These are phyloP conservation scores for Pholiota conissans DNA, from an alignment of 768 basidiomycete genomes.

Conservation along the genomic window DNA sequence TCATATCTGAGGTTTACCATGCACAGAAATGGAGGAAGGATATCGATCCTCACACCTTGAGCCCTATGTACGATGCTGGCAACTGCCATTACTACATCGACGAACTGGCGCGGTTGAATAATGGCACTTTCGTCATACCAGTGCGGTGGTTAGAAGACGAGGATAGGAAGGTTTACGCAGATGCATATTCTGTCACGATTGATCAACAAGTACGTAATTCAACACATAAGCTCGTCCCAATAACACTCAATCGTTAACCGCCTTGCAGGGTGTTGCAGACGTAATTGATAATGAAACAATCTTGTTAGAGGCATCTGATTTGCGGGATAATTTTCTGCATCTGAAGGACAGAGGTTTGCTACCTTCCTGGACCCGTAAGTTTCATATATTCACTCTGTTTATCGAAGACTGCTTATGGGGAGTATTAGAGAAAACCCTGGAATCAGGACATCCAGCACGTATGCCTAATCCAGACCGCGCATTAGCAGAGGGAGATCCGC, in stretches of 20 bases:
- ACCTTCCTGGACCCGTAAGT: conserved; percentile 21
- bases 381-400: background rate
- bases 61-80: conserved; percentile 18
- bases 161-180: conserved; percentile 14
- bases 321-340: conserved; percentile 21
- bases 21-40: conserved; percentile 15
- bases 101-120: conserved; percentile 15
- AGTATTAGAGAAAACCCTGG: conserved; percentile 25
- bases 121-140: conserved; percentile 19
- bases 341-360: conserved; percentile 15
- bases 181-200: conserved; percentile 18
- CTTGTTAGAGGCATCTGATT: conserved; percentile 11
- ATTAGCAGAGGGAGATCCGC: conserved; percentile 28
- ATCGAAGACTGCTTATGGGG: conserved; percentile 1
- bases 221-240: background rate
- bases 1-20: conserved; percentile 22
- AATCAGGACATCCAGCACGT: conserved; percentile 1
- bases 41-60: conserved; percentile 8
- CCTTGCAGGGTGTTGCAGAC: conserved; percentile 8
- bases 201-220: conserved; percentile 10
- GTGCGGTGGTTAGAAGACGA: conserved; percentile 24
- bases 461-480: conserved; percentile 35
- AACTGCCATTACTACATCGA: conserved; percentile 19
- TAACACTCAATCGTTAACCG: background rate
- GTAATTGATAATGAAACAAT: conserved; percentile 9